Conservation (phyloP, 2,329 filamentous ascomycete genomes). For the Penicillium sp. region DNA sequence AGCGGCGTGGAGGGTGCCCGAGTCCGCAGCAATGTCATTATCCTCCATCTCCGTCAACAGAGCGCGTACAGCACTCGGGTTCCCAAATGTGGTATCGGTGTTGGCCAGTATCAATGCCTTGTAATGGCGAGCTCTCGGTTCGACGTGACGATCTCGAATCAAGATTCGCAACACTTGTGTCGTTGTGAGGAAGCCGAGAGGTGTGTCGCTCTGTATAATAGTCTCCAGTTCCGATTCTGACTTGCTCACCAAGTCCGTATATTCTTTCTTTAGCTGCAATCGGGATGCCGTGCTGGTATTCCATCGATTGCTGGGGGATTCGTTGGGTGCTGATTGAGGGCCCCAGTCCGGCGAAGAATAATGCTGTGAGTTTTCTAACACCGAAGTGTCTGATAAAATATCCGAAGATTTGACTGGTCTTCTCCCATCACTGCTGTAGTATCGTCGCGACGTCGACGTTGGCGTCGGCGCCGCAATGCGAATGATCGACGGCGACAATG, state of each 20-base stretch:
- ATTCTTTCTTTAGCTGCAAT: neutral
- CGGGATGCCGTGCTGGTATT: no score
- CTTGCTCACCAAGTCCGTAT: neutral
- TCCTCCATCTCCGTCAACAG: constrained; percentile 70
- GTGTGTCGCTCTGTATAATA: constrained; percentile 24
- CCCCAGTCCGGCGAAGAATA: neutral
- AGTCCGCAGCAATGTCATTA: constrained; percentile 59
- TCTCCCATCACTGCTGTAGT: constrained; percentile 15
- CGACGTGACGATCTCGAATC: constrained; percentile 35
- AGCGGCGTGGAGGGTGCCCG: constrained; percentile 64
- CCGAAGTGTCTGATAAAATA: neutral
- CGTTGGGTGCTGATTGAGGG: neutral
- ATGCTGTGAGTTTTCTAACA: neutral
- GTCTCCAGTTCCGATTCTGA: constrained; percentile 24
- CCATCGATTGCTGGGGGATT: no score
- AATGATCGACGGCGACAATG: constrained; percentile 2
- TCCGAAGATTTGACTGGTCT: neutral
- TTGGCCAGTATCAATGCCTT: constrained; percentile 71
- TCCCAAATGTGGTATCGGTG: constrained; percentile 59
- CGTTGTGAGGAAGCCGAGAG: constrained; percentile 25
- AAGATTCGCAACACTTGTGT: constrained; percentile 37
- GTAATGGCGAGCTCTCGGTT: constrained; percentile 51
- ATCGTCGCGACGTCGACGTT: constrained; percentile 15
- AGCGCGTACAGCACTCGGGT: constrained; percentile 56
- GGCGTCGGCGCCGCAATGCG: constrained; percentile 6